phyloP scores from a whole-genome alignment of 208 protist genomes.

The Trypanosoma vivax region DNA sequence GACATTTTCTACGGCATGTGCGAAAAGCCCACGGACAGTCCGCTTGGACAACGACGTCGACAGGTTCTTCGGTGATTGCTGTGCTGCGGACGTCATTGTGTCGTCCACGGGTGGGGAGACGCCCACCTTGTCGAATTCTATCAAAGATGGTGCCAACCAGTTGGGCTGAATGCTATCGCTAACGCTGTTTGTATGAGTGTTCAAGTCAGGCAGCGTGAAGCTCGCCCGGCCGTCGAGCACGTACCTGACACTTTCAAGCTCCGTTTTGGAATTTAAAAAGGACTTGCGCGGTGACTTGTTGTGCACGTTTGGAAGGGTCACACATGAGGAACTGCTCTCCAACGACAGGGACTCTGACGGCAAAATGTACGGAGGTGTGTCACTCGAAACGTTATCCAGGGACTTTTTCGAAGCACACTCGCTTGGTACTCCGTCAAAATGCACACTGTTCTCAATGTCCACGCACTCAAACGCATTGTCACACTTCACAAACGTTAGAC shows the following conservation, averaged over 20 bases:
- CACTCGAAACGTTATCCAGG: not conserved
- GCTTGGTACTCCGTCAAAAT: constrained; percentile 41
- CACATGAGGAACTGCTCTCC: too few species aligned
- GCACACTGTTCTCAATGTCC: constrained; percentile 49
- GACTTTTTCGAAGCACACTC: constrained; percentile 13
- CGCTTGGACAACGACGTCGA: constrained; percentile 3
- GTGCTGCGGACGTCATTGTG: not conserved
- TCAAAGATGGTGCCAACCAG: too few species aligned
- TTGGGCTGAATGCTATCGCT: too few species aligned
- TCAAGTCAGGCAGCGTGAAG: not conserved
- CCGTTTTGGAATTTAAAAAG: too few species aligned
- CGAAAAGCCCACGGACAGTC: constrained; percentile 25
- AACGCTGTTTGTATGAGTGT: too few species aligned
- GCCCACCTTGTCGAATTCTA: constrained; percentile 77
- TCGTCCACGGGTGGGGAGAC: constrained; percentile 34
- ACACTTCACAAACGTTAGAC: constrained; percentile 33
- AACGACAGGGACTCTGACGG: too few species aligned
- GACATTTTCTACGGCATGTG: constrained; percentile 37
- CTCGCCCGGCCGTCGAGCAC: too few species aligned
- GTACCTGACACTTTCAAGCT: too few species aligned
- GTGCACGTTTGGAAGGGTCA: too few species aligned
- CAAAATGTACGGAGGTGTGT: too few species aligned
- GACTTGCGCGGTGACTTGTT: too few species aligned
- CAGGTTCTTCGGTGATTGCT: not conserved
- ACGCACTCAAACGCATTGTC: constrained; percentile 24